phyloP scores from a whole-genome alignment of 345 rosid species.

The Eucalyptus cladocalyx region DNA sequence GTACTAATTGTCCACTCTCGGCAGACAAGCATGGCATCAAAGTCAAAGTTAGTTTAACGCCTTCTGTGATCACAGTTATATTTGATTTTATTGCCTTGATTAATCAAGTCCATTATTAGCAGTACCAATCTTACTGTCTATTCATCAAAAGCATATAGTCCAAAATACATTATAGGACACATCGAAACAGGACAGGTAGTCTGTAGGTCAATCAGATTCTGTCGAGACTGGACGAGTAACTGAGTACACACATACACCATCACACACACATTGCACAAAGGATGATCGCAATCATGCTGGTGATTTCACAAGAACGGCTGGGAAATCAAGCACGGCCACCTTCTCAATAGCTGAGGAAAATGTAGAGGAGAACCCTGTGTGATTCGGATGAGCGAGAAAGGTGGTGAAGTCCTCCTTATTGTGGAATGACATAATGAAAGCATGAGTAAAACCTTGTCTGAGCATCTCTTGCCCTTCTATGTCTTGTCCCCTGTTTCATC shows the following conservation, averaged over 20 bases:
- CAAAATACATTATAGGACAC: background rate
- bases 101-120: background rate
- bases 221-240: background rate
- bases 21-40: background rate
- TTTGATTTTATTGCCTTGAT: background rate
- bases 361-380: slow-evolving; percentile 63
- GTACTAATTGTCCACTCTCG: background rate
- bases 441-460: slow-evolving; percentile 88
- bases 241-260: background rate
- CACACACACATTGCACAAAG: background rate
- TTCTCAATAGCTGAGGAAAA: slow-evolving; percentile 73
- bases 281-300: background rate
- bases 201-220: background rate
- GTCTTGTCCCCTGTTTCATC: slow-evolving; percentile 62
- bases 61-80: background rate
- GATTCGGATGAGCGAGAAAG: slow-evolving; percentile 58
- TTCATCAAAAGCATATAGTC: background rate
- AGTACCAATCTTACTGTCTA: background rate
- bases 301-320: slow-evolving; percentile 33
- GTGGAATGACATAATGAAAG: slow-evolving; percentile 67
- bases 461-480: slow-evolving; percentile 76
- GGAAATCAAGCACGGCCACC: slow-evolving; percentile 65
- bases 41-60: background rate
- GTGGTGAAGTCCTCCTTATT: slow-evolving; percentile 64
- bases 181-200: background rate